Percentiles rank a stretch among this genome's conserved stretches.
Conservation (phyloP, 148 eudicot species). For the Rhododendron simsii region DNA sequence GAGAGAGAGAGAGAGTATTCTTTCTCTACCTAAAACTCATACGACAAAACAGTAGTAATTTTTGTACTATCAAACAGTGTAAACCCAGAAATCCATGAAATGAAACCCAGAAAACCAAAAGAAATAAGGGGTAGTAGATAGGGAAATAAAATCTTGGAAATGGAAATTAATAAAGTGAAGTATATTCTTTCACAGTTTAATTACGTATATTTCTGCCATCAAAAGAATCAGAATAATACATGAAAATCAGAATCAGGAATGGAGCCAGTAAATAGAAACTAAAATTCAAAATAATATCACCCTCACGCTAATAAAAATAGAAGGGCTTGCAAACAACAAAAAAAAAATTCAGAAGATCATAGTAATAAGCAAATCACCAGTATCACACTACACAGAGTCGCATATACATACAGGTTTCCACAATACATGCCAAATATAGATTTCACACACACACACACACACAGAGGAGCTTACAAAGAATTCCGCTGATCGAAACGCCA, state of each 20-base stretch:
- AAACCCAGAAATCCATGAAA: not conserved
- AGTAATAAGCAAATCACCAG: not conserved
- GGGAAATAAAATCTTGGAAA: not conserved
- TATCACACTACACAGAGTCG: not conserved
- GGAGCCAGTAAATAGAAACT: not conserved
- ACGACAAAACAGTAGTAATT: not conserved
- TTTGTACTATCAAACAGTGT: not conserved
- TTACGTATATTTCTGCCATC: not conserved
- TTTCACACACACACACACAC: not conserved
- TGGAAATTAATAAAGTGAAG: not conserved
- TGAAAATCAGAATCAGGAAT: not conserved
- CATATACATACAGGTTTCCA: not conserved
- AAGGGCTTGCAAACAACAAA: not conserved
- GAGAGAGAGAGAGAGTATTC: not conserved
- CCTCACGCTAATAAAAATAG: not conserved
- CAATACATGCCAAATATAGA: not conserved
- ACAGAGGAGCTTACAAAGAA: slow-evolving; percentile 43
- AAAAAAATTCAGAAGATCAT: not conserved
- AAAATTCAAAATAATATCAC: not conserved
- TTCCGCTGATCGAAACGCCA: slow-evolving; percentile 74
- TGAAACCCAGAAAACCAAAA: not conserved
- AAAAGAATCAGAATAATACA: not conserved
- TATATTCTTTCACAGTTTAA: not conserved
- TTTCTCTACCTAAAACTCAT: not conserved
- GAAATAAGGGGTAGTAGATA: not conserved